Evolutionary conservation across 179 eudicot species (phyloP), one percentile per base, ranked within the genome.

Genomic region (Silene vulgaris): DNA sequence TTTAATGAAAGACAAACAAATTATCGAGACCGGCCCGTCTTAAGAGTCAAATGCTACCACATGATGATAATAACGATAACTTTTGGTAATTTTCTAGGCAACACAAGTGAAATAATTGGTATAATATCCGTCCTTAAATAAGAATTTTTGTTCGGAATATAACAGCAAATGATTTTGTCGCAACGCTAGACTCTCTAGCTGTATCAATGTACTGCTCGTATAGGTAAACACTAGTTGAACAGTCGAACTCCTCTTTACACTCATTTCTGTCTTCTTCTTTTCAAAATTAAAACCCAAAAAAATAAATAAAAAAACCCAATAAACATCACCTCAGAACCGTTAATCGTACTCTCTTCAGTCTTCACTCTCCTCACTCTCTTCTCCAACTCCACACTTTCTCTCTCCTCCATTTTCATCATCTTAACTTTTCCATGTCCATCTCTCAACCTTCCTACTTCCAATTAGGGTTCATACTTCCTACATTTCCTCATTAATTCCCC

Each of bases 281-380:
- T 50, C 56, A 50, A 50, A 50, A 50, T 11, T 2, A 50, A 50
- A 50, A 50, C 3, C 3, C 26, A 23, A 23, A 23, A 23, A 23
- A 23, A 23, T 23, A 23, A 50, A 2, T 50, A 50, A 14, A 11
- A 50, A 3, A 4, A 75, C 75, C 78, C 75, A 11, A 50, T 11
- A 0, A 75, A 75, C 78, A 79, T 75, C 81, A 73, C 13, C 56
- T 61, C 72, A 75, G 82, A 71, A 72, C 82, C 82, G 79, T 80
- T 76, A 80, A 50, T 14, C 56, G 56, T 50, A 50, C 56, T 50
- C 56, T 50, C 56, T 7, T 6, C 3, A 30, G 32, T 30, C 32
- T 30, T 7, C 11, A 8, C 52, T 7, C 52, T 45, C 52, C 52
- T 12, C 73, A 29, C 73, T 59, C 76, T 62, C 66, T 17, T 32